Evolutionary conservation across 768 basidiomycete species (phyloP), one percentile per base, ranked within the genome.

Genomic region (Suillus subluteus): DNA sequence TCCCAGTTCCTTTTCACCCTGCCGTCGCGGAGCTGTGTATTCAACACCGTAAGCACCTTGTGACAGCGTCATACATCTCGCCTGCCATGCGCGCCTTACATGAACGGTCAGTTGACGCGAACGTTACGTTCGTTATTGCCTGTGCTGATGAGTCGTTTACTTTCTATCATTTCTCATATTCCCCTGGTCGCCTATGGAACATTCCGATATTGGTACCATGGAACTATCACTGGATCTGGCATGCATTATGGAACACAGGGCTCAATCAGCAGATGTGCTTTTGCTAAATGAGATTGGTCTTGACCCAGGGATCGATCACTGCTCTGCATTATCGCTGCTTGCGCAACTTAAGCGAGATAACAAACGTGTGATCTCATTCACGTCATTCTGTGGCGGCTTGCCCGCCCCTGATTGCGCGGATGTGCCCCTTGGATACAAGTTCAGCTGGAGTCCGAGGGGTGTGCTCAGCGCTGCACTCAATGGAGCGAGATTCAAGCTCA

Each of bases 41-140:
- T 59, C 68, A 81, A 41, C 80, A 88, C 67, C 71, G 78, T 13
- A 92, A 89, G 67, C 91, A 96, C 68, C 83, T 98, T 65, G 87
- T 98, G 62, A 98, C 96, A 0, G 95, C 96, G 0, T 96, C 95
- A 5, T 98, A 98, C 73, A 89, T 92, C 69, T 94, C 93, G 1
- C 84, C 85, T 0, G 87, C 83, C 11, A 98, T 98, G 95, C 78
- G 81, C 8, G 79, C 78, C 0, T 75, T 97, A 23, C 81, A 95
- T 72, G 69, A 82, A 13, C 74, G 77, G 94, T 95, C 69, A 32
- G 87, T 65, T 38, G n/a, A 35, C n/a, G n/a, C 15, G 11, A 8
- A 32, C 30, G 1, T 69, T 8, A 32, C 30, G 1, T 69, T 8
- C 30, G 58, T 4, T 16, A 59, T 55, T 12, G 46, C 32, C 16